phyloP scores from a whole-genome alignment of 139 green algal genomes.

The Chlamydomonas sphaeroides region DNA sequence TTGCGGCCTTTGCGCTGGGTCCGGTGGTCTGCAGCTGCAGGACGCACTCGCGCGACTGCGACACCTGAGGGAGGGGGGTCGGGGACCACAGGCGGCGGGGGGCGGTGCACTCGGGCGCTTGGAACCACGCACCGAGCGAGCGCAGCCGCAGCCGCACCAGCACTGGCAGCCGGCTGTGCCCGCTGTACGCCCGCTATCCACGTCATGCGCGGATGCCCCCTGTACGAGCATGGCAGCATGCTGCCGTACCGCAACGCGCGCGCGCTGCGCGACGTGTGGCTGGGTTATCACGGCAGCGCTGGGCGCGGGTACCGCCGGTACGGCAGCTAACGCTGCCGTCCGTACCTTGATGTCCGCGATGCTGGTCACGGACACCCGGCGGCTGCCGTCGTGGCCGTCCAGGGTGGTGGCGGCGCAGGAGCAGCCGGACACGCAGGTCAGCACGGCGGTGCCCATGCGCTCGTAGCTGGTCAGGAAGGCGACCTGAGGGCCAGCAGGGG shows the following conservation, averaged over 20 bases:
- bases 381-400: neutral
- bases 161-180: no score
- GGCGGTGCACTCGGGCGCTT: neutral
- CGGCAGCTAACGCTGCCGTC: no score
- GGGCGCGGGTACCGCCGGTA: no score
- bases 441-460: constrained; percentile 43
- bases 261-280: neutral
- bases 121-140: neutral
- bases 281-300: no score
- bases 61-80: neutral
- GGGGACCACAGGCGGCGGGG: neutral
- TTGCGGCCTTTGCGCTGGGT: constrained; percentile 1
- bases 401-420: neutral
- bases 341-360: neutral
- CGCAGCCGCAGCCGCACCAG: neutral
- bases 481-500: constrained; percentile 12
- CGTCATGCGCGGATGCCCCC: no score
- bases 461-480: constrained; percentile 41
- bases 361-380: neutral
- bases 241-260: no score
- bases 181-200: neutral
- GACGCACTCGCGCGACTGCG: constrained; percentile 9
- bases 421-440: constrained; percentile 30
- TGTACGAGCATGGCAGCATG: no score
- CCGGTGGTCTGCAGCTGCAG: constrained; percentile 4